Evolutionary conservation across 495 filamentous ascomycete species (phyloP), one percentile per base, ranked within the genome.

Genomic region (Hypoxylon trugodes): DNA sequence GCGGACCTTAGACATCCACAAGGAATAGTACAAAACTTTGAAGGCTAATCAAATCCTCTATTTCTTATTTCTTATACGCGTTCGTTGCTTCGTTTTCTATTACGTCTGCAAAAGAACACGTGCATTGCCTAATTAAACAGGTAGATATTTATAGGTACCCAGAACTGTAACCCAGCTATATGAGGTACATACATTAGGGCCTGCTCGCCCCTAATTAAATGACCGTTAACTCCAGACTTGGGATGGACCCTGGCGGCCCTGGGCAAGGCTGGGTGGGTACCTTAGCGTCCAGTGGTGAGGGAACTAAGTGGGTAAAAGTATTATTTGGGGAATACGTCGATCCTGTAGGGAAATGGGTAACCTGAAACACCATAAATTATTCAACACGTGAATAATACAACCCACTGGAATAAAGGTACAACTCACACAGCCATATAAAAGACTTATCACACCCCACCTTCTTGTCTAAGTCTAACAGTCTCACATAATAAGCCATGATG

Each of bases 281-380:
- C 26, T 35, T 33, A 41, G n/a, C n/a, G n/a, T n/a, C n/a, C n/a
- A n/a, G n/a, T 66, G 43, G 55, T 49, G 37, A 57, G 35, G 36
- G 28, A 37, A 40, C 50, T 36, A 61, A 57, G 63, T 66, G 63
- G 51, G 32, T 43, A 58, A 25, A 26, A 38, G n/a, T 18, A 9
- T 49, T 40, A n/a, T n/a, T 43, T 50, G 55, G 43, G 52, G 46
- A 46, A 49, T n/a, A 25, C 46, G 63, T 6, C 19, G 63, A 66
- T 66, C 62, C 12, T 19, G 16, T 15, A 47, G 38, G 19, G 38
- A 66, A 61, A 61, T 12, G 36, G 13, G 57, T 33, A 18, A 61
- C 52, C 52, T 66, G 63, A 66, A 66, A 66, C 63, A 12, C 25
- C 21, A n/a, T 41, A 41, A 61, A 61, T 57, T 55, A 61, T 53